phyloP scores from a whole-genome alignment of 495 filamentous ascomycete species.

The Xylaria curta region DNA sequence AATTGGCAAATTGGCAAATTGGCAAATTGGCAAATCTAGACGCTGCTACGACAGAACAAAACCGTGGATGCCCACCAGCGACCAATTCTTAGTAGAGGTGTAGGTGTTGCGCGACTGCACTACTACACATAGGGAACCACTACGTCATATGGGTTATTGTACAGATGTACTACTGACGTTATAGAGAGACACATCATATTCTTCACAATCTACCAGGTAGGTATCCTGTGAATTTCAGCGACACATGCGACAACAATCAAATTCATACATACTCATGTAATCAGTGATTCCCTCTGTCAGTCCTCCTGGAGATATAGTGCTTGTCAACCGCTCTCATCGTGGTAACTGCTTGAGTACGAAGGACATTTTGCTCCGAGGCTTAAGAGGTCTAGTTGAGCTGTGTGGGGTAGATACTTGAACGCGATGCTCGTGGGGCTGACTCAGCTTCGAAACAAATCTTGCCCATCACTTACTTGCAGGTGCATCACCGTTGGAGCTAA shows the following conservation, averaged over 20 bases:
- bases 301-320: neutral
- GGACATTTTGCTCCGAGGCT: conserved; percentile 22
- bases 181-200: no score
- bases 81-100: neutral
- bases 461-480: neutral
- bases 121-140: neutral
- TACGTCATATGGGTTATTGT: conserved; percentile 8
- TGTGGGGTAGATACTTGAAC: neutral
- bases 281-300: neutral
- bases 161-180: no score
- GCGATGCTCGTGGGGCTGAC: conserved; percentile 3
- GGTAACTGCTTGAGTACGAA: neutral
- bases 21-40: neutral
- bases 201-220: no score
- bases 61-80: neutral
- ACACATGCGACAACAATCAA: neutral
- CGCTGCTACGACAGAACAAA: neutral
- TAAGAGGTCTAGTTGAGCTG: neutral
- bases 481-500: neutral
- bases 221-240: neutral
- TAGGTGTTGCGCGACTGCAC: neutral
- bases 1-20: neutral
- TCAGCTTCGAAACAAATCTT: conserved; percentile 3
- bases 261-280: neutral
- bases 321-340: neutral